Percentiles rank a stretch among this genome's conserved stretches.
These are phyloP conservation scores for Saccharomycopsis sp. DNA, from an alignment of 805 yeast genomes.

Conservation along the genomic window DNA sequence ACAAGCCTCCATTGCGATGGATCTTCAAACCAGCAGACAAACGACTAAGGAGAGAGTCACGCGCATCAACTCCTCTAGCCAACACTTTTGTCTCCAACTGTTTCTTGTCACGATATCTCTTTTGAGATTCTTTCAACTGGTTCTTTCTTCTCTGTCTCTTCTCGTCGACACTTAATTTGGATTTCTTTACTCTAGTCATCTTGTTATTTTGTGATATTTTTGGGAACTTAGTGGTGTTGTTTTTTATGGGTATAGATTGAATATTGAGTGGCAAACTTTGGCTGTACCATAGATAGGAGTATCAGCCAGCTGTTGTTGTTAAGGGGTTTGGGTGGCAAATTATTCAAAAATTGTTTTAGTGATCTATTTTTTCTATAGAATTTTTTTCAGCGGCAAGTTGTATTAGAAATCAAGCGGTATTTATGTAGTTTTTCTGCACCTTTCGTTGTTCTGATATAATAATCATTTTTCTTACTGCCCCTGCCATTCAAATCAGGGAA, in stretches of 20 bases:
- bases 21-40: not conserved
- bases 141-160: not conserved
- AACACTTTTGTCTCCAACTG: not conserved
- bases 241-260: not conserved
- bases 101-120: not conserved
- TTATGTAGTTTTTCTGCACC: not conserved
- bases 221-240: too few species aligned
- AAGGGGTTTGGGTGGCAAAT: not conserved
- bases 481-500: not conserved
- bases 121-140: not conserved
- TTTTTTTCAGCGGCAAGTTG: too few species aligned
- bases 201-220: too few species aligned
- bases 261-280: not conserved
- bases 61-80: not conserved
- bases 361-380: too few species aligned
- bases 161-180: not conserved
- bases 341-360: not conserved
- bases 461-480: not conserved
- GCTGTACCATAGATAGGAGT: not conserved
- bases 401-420: not conserved
- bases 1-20: not conserved
- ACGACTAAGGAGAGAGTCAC: not conserved
- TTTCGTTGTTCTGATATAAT: not conserved
- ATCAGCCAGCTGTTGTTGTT: not conserved
- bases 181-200: not conserved